phyloP scores from a whole-genome alignment of 441 rosid genomes.

The Jatropha multifida region DNA sequence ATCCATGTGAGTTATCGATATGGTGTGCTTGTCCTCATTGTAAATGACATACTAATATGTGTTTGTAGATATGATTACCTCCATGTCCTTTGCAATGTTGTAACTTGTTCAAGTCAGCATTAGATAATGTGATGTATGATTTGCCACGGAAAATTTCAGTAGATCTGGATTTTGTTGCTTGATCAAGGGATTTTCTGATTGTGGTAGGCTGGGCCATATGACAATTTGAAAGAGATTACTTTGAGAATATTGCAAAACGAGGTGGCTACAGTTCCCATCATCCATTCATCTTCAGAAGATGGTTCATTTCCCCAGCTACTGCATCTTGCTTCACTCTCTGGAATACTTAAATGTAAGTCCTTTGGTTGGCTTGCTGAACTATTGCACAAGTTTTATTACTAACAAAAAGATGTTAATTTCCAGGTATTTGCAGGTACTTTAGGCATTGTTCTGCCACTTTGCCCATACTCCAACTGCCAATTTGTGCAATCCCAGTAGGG shows the following conservation, averaged over 20 bases:
- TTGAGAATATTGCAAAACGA: slow-evolving; percentile 53
- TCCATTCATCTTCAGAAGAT: slow-evolving; percentile 56
- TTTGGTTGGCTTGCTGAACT: slow-evolving; percentile 18
- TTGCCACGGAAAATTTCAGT: not conserved
- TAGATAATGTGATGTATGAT: not conserved
- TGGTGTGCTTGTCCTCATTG: slow-evolving; percentile 9
- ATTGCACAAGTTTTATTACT: slow-evolving; percentile 20
- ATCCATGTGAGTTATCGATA: slow-evolving; percentile 48
- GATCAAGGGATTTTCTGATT: slow-evolving; percentile 11
- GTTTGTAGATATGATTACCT: not conserved
- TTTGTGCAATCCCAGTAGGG: slow-evolving; percentile 50
- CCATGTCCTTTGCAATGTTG: not conserved
- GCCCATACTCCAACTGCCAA: slow-evolving; percentile 57
- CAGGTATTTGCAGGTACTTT: slow-evolving; percentile 70
- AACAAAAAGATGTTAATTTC: slow-evolving; percentile 29
- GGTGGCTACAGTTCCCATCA: slow-evolving; percentile 56
- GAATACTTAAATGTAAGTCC: slow-evolving; percentile 56
- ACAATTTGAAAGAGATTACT: slow-evolving; percentile 55
- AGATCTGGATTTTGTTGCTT: not conserved
- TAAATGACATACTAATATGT: not conserved
- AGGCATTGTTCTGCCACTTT: slow-evolving; percentile 49
- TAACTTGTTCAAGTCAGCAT: slow-evolving; percentile 1
- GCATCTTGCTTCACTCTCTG: slow-evolving; percentile 63
- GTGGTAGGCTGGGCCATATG: slow-evolving; percentile 56
- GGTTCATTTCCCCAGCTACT: slow-evolving; percentile 65